Conservation (phyloP, 1,284 basidiomycete species). For the Ceratobasidium sp. region DNA sequence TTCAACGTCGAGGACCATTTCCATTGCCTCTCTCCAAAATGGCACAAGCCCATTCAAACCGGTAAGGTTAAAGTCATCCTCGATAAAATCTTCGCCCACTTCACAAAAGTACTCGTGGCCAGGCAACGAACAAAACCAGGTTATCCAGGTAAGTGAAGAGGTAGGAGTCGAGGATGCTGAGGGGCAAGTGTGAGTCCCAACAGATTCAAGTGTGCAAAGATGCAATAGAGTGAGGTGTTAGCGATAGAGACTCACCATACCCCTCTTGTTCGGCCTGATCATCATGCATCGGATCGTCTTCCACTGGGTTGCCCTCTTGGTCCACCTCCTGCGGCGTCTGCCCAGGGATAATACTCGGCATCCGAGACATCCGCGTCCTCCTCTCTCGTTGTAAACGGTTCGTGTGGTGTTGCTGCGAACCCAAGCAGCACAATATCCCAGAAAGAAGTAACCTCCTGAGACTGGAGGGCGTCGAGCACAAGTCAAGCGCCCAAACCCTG, state of each 20-base stretch:
- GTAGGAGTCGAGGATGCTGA: constrained; percentile 47
- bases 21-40: constrained; percentile 99
- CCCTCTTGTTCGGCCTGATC: constrained; percentile 45
- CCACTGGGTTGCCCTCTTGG: constrained; percentile 44
- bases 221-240: not conserved
- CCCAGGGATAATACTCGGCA: constrained; percentile 34
- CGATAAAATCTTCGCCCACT: constrained; percentile 98
- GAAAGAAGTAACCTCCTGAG: not conserved
- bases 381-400: not conserved
- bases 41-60: constrained; percentile 94
- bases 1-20: constrained; percentile 99
- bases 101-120: constrained; percentile 99
- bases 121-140: constrained; percentile 97
- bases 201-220: not conserved
- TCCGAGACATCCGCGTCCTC: constrained; percentile 18
- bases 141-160: constrained; percentile 83
- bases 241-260: constrained; percentile 43
- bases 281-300: constrained; percentile 46
- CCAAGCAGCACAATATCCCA: not conserved
- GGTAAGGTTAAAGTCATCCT: constrained; percentile 99
- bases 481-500: constrained; percentile 34
- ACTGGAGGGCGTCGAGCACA: constrained; percentile 6
- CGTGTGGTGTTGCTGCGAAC: constrained; percentile 6
- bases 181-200: not conserved
- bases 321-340: constrained; percentile 43